These are phyloP conservation scores for Geoglossum cookeanum DNA, from an alignment of 2,329 filamentous ascomycete genomes.

Conservation along the genomic window DNA sequence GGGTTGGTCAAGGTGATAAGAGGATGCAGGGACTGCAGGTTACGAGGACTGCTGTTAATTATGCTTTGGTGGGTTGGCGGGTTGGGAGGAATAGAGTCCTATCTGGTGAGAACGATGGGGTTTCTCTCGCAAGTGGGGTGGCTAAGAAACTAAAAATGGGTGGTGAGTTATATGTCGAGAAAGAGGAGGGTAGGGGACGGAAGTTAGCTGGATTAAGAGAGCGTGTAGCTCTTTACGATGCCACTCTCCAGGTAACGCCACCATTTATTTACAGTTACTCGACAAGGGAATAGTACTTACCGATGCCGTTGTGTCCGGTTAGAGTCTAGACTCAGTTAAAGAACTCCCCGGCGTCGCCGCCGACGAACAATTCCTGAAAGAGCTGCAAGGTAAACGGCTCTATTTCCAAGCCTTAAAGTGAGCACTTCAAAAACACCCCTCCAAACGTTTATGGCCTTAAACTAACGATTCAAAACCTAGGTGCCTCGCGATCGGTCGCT, in stretches of 20 bases:
- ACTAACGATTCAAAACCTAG: conserved; percentile 22
- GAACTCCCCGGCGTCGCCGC: conserved; percentile 80
- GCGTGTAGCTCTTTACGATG: conserved; percentile 76
- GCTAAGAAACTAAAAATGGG: conserved; percentile 34
- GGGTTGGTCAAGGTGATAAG: conserved; percentile 62
- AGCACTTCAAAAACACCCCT: conserved; percentile 13
- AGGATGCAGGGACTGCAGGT: conserved; percentile 87
- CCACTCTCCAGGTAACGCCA: conserved; percentile 25
- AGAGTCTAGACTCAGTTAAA: conserved; percentile 78
- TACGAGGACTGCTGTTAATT: conserved; percentile 82
- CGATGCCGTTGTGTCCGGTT: conserved; percentile 15
- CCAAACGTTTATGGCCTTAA: conserved; percentile 3
- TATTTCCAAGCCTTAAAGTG: conserved; percentile 87
- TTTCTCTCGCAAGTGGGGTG: conserved; percentile 30
- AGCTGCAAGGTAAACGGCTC: conserved; percentile 56
- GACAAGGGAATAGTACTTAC: no score
- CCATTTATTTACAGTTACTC: not conserved
- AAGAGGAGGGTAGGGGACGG: conserved; percentile 50
- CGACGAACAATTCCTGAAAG: conserved; percentile 54
- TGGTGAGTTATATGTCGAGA: conserved; percentile 25
- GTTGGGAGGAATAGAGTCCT: conserved; percentile 83
- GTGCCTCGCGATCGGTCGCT: conserved; percentile 67
- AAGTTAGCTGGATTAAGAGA: conserved; percentile 69
- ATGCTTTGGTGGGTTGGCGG: conserved; percentile 84
- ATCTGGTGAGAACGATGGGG: conserved; percentile 65